Evolutionary conservation across 2,329 filamentous ascomycete species (phyloP).

Genomic region (Neofusicoccum cordaticola): DNA sequence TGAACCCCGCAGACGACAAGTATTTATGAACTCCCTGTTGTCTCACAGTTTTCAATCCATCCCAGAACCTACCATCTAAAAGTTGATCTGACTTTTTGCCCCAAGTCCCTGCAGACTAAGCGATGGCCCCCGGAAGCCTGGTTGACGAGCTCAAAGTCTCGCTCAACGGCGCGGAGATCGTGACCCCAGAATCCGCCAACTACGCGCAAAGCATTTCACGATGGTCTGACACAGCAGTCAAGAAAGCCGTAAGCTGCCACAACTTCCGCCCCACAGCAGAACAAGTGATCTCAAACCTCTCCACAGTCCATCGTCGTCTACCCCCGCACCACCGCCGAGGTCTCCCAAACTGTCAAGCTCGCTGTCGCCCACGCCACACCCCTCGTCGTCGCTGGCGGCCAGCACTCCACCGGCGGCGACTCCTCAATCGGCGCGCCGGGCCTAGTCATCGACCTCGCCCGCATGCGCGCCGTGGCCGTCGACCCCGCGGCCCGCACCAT

Average conservation of each 20-base stretch:
- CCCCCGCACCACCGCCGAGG: neutral
- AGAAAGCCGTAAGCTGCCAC: constrained; percentile 20
- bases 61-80: no score
- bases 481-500: constrained; percentile 44
- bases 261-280: neutral
- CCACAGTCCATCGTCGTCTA: neutral
- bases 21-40: no score
- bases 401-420: constrained; percentile 54
- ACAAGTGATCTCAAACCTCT: neutral
- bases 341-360: constrained; percentile 8
- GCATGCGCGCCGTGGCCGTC: constrained; percentile 50
- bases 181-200: constrained; percentile 19
- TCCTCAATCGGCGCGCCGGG: constrained; percentile 49
- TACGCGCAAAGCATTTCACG: constrained; percentile 21
- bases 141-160: neutral
- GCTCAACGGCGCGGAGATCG: constrained; percentile 12
- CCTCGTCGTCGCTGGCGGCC: constrained; percentile 55
- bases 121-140: neutral
- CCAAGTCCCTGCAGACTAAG: no score
- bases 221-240: constrained; percentile 22
- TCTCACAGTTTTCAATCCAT: no score
- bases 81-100: no score
- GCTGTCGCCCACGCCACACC: constrained; percentile 38
- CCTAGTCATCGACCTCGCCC: constrained; percentile 54
- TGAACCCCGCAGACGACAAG: no score